Base-by-base conservation (phyloP, 192 early-diverging fungal genomes). In the Pilobolus umbonatus region DNA sequence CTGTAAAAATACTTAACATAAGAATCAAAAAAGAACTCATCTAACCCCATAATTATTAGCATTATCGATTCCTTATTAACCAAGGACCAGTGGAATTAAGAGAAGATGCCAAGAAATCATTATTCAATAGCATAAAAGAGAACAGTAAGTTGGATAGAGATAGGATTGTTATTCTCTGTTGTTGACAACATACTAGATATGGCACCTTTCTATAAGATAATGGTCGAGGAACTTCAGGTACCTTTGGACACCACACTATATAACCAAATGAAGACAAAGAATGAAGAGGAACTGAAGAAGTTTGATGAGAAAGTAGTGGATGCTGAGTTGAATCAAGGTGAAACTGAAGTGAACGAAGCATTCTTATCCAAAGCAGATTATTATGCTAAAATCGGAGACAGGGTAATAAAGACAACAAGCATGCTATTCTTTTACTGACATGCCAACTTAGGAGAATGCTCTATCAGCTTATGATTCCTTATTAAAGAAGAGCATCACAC, bases 321-420 rank as follows among this genome's bases (percentile, higher is more conserved):
- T 61, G 95, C 97, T 12, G 88, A 92, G 68, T 80, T 90, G 57
- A 96, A 96, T 61, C 71, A 94, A 52, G 97, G 97, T 39, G 94
- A 97, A 57, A 90, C 95, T n/a, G 84, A 96, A 60, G 81, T 91
- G 57, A 84, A 81, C 45, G 91, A 94, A 50, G 82, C 88, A 25
- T 75, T 96, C 62, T 84, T 94, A 51, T 88, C 91, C 19, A 89
- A 92, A 51, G 97, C 97, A 9, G 82, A 91, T 62, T 94, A 90
- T 43, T 79, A 92, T 53, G 85, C 95, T 21, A 84, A 90, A 63
- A 99, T 95, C 68, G 97, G 97, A 25, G 89, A 95, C 56, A 97
- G 91, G 79, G 91, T 93, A 73, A 40, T 17, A 5, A 35, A 35
- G 34, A 35, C 5, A 35, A 35, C n/a, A n/a, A n/a, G n/a, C n/a